Base-by-base conservation (phyloP, 179 eudicot species). In the Silene noctiflora region DNA sequence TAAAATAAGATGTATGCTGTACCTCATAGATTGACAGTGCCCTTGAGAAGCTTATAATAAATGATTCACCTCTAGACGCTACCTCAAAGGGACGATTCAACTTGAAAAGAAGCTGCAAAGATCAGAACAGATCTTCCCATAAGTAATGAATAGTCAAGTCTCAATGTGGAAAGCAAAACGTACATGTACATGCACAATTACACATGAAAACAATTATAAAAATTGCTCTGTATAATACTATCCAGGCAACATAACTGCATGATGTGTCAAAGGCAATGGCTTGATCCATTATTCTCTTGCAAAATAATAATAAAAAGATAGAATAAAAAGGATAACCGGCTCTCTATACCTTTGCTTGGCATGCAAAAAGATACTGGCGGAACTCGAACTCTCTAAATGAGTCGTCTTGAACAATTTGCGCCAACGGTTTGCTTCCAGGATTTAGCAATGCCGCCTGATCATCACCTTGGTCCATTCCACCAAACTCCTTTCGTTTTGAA, bases 341-440 rank as follows among this genome's bases (percentile, higher is more conserved):
- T 72, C 66, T 77, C 66, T 85, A 83, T 81, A 95, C 99, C 97
- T 92, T 92, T 80, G 97, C 89, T 86, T 95, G 96, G 80, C 95
- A 95, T 76, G 99, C 97, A 88, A 95, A 95, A 21, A 95, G 88
- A 85, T 95, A 95, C 80, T 95, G 99, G 76, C 94, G 85, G 85
- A 95, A 95, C 84, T 95, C 99, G 79, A 95, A 95, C 85, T 91
- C 97, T 81, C 99, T 84, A 81, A 95, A 93, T 27, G 97, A 95
- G 81, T 95, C 99, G 80, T 93, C 93, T 83, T 92, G 97, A 86
- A 91, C 93, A 76, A 95, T 91, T 79, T 89, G 91, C 48, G 89
- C 84, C 79, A 95, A 80, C 69, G 90, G 84, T 78, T 93, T 92
- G 75, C 62, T 89, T 75, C 84, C 95, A 75, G 93, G 88, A 64